Evolutionary conservation across 1,284 basidiomycete species (phyloP).

Genomic region (Ganoderma resinaceum): DNA sequence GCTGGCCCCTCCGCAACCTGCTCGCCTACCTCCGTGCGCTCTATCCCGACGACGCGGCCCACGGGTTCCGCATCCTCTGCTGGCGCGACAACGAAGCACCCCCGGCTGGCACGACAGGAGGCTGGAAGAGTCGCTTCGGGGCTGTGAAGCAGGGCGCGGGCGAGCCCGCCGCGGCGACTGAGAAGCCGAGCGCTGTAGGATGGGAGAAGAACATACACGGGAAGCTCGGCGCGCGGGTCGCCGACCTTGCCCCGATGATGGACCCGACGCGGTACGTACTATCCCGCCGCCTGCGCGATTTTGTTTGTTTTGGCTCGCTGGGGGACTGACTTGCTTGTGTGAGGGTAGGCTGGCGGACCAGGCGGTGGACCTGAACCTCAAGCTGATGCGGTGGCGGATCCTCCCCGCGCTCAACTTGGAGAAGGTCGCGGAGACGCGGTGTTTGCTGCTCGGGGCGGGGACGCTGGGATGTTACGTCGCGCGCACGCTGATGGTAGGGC

Average conservation of each 20-base stretch:
- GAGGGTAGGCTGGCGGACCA: slow-evolving; percentile 83
- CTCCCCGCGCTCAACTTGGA: slow-evolving; percentile 91
- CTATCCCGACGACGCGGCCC: slow-evolving; percentile 49
- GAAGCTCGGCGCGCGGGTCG: slow-evolving; percentile 88
- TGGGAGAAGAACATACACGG: slow-evolving; percentile 93
- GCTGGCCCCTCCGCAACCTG: slow-evolving; percentile 95
- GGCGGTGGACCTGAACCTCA: slow-evolving; percentile 96
- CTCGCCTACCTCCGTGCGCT: slow-evolving; percentile 78
- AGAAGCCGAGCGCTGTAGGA: slow-evolving; percentile 75
- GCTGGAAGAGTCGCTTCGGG: slow-evolving; percentile 71
- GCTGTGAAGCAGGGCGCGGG: slow-evolving; percentile 47
- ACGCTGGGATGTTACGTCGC: slow-evolving; percentile 98
- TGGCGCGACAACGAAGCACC: slow-evolving; percentile 70
- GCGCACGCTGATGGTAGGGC: slow-evolving; percentile 80
- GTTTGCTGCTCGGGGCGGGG: slow-evolving; percentile 92
- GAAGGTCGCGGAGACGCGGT: slow-evolving; percentile 81
- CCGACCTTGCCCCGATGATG: slow-evolving; percentile 95
- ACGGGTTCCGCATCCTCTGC: slow-evolving; percentile 71
- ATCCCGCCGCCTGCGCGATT: too few species aligned
- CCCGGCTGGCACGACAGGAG: slow-evolving; percentile 42
- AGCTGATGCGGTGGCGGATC: slow-evolving; percentile 98
- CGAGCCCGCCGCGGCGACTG: slow-evolving; percentile 1
- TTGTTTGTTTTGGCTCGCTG: too few species aligned
- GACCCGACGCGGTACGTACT: slow-evolving; percentile 75
- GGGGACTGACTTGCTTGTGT: background rate